Evolutionary conservation across 495 filamentous ascomycete species (phyloP), one percentile per base, ranked within the genome.

Genomic region (Penicillium manginii): DNA sequence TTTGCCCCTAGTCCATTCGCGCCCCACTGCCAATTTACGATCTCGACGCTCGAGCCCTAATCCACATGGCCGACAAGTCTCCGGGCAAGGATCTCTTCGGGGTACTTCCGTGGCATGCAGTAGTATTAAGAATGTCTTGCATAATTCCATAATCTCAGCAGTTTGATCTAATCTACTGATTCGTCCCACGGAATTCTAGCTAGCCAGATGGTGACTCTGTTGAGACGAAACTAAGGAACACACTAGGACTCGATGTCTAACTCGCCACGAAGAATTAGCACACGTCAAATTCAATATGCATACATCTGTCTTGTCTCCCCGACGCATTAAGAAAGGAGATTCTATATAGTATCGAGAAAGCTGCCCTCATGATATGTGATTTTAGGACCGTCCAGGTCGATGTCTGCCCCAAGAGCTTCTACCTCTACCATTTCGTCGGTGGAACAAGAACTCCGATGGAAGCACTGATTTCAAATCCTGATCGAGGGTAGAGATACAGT

Each of bases 381-480:
- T 7, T 4, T 15, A 4, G 47, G 22, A 50, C n/a, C 47, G 43
- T 23, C 47, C 48, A 33, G 57, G 55, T 0, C 33, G 22, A 23
- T 54, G 55, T 15, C 5, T 32, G 15, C 15, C 18, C 1, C 17
- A 48, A 1, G 46, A 66, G 21, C 12, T 69, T 0, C 75, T 73
- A 15, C 62, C 57, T 0, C 17, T 78, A 0, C 50, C 78, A 5
- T 79, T 67, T 23, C 59, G 76, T 12, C 78, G 73, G 70, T 72
- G 61, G 2, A 78, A 76, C 31, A 43, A 59, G 11, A 56, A 71
- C 1, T 73, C 69, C 0, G 70, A 74, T 48, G 76, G 76, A n/a
- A n/a, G n/a, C n/a, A n/a, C n/a, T n/a, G n/a, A n/a, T n/a, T n/a
- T n/a, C n/a, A n/a, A n/a, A n/a, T n/a, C n/a, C n/a, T n/a, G n/a